Evolutionary conservation across 257 asterid genomes (phyloP), one percentile per base, ranked within the genome.

Genomic region (Solanum pinnatisectum): DNA sequence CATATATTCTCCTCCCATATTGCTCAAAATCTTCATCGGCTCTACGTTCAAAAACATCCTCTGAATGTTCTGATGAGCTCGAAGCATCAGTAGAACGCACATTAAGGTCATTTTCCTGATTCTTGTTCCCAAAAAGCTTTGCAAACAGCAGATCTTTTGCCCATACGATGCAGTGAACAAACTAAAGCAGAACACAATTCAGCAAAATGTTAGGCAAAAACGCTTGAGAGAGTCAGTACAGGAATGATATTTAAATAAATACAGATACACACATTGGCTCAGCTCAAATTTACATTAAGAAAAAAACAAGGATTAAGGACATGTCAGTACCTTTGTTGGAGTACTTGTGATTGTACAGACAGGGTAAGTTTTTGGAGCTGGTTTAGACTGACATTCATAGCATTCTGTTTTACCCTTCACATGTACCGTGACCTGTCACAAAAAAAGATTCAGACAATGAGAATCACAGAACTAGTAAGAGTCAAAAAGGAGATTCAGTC

Each of bases 81-180:
- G 96, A 90, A 87, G 98, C 92, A 90, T 96, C 98, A 84, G 91
- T 90, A 84, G 99, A 90, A 79, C 92, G 98, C 81, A 94, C 98
- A 35, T 96, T 95, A 88, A 97, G 90, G 92, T 97, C 99, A 89
- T 97, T 96, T 25, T 91, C 99, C 94, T 93, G 98, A 90, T 93
- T 96, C 91, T 89, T 94, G 92, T 97, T 98, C 87, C 99, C 99
- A 92, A 96, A 94, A 85, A 97, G 90, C 92, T 97, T 97, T 52
- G 98, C 95, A 92, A 97, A 97, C 77, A 97, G 98, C 89, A 97
- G 95, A 90, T 97, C 99, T 92, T 97, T 97, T 36, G 98, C 99
- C 99, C 99, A 97, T 78, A 97, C 99, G 63, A 97, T 91, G 90
- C 99, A 96, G 93, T 97, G 99, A 85, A 97, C 98, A 92, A 96